Conservation (phyloP, 108 stramenopile genomes). For the Pseudonitzschia multiseries region DNA sequence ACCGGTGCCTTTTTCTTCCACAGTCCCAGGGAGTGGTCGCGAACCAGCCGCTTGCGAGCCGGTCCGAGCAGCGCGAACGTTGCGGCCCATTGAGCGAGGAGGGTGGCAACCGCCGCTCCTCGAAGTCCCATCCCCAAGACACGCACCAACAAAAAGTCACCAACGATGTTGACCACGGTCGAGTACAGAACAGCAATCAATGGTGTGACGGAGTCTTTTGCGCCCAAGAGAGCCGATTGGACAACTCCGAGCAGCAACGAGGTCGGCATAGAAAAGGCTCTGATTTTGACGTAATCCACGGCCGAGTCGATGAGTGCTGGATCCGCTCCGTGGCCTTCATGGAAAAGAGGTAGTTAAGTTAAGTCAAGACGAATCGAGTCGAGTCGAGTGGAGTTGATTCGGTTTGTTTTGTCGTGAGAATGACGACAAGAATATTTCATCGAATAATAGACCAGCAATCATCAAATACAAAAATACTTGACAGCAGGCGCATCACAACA, state of each 20-base stretch:
- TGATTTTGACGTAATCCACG: slow-evolving; percentile 78
- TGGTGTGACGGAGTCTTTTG: slow-evolving; percentile 84
- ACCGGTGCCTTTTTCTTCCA: slow-evolving; percentile 22
- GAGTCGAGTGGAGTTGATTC: not conserved
- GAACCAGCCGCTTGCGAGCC: slow-evolving; percentile 58
- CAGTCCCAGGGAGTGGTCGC: slow-evolving; percentile 35
- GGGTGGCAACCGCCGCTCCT: slow-evolving; percentile 84
- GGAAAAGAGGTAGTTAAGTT: not conserved
- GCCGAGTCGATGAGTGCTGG: slow-evolving; percentile 75
- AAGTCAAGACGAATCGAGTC: not conserved
- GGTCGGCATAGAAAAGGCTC: slow-evolving; percentile 84
- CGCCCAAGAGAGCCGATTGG: slow-evolving; percentile 79
- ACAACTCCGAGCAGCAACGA: slow-evolving; percentile 74
- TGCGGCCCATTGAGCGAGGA: slow-evolving; percentile 68
- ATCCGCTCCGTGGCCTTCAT: slow-evolving; percentile 55
- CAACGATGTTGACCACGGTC: slow-evolving; percentile 67
- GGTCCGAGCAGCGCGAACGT: slow-evolving; percentile 68
- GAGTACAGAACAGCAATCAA: slow-evolving; percentile 72
- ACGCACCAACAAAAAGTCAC: slow-evolving; percentile 75
- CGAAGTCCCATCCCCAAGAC: slow-evolving; percentile 63
- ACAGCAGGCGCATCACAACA: too few species aligned
- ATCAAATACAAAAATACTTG: too few species aligned
- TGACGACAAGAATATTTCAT: too few species aligned
- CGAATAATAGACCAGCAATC: too few species aligned
- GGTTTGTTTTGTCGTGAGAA: too few species aligned